Evolutionary conservation across 441 rosid genomes (phyloP).

Genomic region (Bocquillonia castaneifolia): DNA sequence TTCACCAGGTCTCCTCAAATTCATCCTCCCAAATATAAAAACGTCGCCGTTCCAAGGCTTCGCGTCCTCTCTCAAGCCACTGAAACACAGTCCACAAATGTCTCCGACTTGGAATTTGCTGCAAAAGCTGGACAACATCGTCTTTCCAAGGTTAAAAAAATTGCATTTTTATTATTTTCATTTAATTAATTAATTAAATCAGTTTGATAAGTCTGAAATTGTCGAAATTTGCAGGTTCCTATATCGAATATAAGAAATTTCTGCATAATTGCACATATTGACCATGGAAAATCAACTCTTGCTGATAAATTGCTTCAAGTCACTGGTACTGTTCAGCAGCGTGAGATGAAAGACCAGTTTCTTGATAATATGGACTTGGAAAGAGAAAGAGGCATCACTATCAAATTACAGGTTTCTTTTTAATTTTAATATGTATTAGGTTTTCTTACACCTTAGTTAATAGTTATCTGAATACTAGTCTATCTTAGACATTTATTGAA

Average conservation of each 20-base stretch:
- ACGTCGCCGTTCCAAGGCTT: conserved; percentile 4
- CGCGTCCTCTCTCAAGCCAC: conserved; percentile 10
- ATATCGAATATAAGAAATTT: conserved; percentile 73
- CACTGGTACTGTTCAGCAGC: conserved; percentile 87
- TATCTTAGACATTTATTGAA: neutral
- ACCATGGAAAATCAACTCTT: conserved; percentile 93
- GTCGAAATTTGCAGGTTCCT: conserved; percentile 48
- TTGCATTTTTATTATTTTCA: neutral
- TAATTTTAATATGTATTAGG: no score
- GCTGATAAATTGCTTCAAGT: conserved; percentile 92
- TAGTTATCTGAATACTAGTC: no score
- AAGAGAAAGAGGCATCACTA: conserved; percentile 96
- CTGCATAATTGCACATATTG: conserved; percentile 89
- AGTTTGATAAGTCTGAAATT: neutral
- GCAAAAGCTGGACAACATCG: conserved; percentile 15
- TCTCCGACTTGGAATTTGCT: conserved; percentile 7
- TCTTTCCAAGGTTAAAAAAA: conserved; percentile 15
- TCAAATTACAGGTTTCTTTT: conserved; percentile 71
- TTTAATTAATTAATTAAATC: no score
- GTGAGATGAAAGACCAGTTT: conserved; percentile 97
- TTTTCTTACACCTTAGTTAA: no score
- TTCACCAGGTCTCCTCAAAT: neutral
- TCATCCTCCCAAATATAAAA: neutral
- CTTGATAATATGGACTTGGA: conserved; percentile 98
- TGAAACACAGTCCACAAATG: neutral